Percentiles rank a stretch among this genome's conserved stretches.
Conservation (phyloP, 257 asterid species). For the Solanum raphanifolium region DNA sequence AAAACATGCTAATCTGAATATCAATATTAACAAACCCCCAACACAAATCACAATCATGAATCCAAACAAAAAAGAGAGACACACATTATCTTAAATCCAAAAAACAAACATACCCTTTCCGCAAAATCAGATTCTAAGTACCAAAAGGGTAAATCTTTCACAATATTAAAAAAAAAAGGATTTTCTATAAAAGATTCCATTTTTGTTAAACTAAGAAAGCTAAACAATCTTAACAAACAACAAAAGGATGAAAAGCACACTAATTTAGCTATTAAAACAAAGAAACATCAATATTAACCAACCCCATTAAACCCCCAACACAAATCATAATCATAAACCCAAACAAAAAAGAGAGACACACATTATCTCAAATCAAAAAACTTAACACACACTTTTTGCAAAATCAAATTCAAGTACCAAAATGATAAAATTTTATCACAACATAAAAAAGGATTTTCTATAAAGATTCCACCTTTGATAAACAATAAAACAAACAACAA, state of each 20-base stretch:
- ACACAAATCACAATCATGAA: conserved; percentile 22
- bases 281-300: conserved; percentile 34
- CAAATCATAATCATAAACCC: not conserved
- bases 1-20: conserved; percentile 1
- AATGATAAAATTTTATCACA: not conserved
- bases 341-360: not conserved
- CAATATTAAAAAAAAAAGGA: not conserved
- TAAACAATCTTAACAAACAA: not conserved
- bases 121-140: not conserved
- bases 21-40: conserved; percentile 14
- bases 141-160: not conserved
- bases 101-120: not conserved
- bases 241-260: not conserved
- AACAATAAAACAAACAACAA: not conserved
- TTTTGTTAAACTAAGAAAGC: not conserved
- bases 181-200: not conserved
- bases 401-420: not conserved
- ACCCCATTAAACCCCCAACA: conserved; percentile 19
- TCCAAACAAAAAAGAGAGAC: not conserved
- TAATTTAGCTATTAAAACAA: conserved; percentile 27
- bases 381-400: not conserved
- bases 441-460: not conserved
- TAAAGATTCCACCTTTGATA: not conserved
- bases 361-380: not conserved
- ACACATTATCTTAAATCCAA: not conserved